Conservation (phyloP, 2,329 filamentous ascomycete species). For the Colletotrichum siamense region DNA sequence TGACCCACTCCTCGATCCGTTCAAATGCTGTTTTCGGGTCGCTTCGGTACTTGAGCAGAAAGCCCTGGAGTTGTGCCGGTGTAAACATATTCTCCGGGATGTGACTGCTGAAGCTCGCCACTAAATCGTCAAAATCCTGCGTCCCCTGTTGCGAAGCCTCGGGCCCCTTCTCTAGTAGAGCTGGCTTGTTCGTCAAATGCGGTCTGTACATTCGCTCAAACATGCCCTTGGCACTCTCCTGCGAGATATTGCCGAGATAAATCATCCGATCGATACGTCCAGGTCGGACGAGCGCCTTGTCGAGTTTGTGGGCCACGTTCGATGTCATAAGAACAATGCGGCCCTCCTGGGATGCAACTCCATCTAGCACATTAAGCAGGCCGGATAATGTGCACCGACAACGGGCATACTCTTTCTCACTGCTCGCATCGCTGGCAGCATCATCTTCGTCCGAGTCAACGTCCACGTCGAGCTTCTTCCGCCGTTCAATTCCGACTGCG, state of each 20-base stretch:
- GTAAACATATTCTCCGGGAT: slow-evolving; percentile 8
- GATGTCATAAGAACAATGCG: slow-evolving; percentile 76
- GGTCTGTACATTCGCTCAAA: slow-evolving; percentile 19
- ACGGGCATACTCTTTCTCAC: neutral
- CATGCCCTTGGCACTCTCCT: slow-evolving; percentile 11
- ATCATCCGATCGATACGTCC: slow-evolving; percentile 76
- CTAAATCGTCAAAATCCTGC: neutral
- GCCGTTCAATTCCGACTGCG: slow-evolving; percentile 24
- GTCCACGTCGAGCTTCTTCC: slow-evolving; percentile 18
- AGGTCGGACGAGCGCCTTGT: slow-evolving; percentile 65
- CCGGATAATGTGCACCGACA: slow-evolving; percentile 58
- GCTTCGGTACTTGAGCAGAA: slow-evolving; percentile 4
- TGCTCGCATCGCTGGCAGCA: slow-evolving; percentile 17
- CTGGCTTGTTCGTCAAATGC: neutral
- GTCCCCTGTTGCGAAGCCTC: neutral
- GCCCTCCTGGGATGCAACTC: slow-evolving; percentile 70
- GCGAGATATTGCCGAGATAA: slow-evolving; percentile 63
- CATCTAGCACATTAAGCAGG: slow-evolving; percentile 72
- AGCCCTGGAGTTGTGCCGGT: slow-evolving; percentile 14
- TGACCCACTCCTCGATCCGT: neutral
- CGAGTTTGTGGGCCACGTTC: slow-evolving; percentile 67
- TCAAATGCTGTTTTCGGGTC: neutral
- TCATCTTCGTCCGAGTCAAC: slow-evolving; percentile 29
- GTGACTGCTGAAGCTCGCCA: neutral
- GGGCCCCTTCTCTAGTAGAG: neutral